A percentile compares a stretch with the other conserved stretches of the same genome.
Conservation (phyloP, 2,329 filamentous ascomycete genomes). For the Venturiaceae sp. region DNA sequence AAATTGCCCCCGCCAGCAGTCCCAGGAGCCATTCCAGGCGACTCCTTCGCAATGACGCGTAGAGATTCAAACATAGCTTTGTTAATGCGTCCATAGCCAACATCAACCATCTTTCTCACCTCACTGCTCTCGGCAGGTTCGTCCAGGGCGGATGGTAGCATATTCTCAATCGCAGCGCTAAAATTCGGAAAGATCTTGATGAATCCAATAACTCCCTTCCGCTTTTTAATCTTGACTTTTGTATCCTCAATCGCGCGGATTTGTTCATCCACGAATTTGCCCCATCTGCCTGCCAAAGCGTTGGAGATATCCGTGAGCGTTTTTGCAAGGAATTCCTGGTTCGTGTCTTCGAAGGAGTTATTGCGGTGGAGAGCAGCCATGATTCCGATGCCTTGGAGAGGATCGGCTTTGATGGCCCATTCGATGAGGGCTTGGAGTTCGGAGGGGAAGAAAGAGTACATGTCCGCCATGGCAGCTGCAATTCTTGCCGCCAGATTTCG, state of each 20-base stretch:
- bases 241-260: slow-evolving; percentile 94
- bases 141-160: slow-evolving; percentile 47
- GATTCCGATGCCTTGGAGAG: slow-evolving; percentile 85
- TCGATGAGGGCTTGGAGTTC: slow-evolving; percentile 74
- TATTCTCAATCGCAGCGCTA: slow-evolving; percentile 72
- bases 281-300: slow-evolving; percentile 65
- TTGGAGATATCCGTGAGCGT: slow-evolving; percentile 71
- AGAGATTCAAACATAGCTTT: slow-evolving; percentile 96
- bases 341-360: slow-evolving; percentile 75
- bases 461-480: slow-evolving; percentile 77
- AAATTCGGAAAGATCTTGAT: slow-evolving; percentile 90
- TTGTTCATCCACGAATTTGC: slow-evolving; percentile 87
- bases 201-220: slow-evolving; percentile 91
- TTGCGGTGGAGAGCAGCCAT: slow-evolving; percentile 73
- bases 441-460: slow-evolving; percentile 72
- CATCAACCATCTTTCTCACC: slow-evolving; percentile 70
- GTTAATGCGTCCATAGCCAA: slow-evolving; percentile 80
- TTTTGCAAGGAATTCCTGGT: slow-evolving; percentile 81
- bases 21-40: slow-evolving; percentile 46
- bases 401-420: slow-evolving; percentile 72
- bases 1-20: slow-evolving; percentile 24
- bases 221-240: slow-evolving; percentile 98
- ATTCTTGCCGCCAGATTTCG: slow-evolving; percentile 76
- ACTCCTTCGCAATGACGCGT: slow-evolving; percentile 80
- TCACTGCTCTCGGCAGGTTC: slow-evolving; percentile 49